A percentile compares a stretch with the other conserved stretches of the same genome.
These are phyloP conservation scores for Elongisporangium prolatum DNA, from an alignment of 352 stramenopile genomes.

Conservation along the genomic window DNA sequence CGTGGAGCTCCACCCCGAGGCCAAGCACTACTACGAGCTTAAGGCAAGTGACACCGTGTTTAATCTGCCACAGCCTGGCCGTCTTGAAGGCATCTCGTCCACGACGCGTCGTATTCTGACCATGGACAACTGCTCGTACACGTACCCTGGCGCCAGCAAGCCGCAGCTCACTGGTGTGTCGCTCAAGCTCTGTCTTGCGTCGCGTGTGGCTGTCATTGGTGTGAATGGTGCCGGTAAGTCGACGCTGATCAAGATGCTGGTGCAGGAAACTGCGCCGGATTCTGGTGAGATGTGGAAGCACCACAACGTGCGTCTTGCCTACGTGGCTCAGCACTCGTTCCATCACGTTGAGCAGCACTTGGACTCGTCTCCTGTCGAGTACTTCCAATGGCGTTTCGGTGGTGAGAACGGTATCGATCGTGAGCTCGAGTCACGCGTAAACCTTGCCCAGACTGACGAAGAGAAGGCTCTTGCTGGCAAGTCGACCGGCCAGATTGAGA, in stretches of 20 bases:
- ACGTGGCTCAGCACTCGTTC: slow-evolving; percentile 97
- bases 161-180: slow-evolving; percentile 92
- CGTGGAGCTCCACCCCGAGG: slow-evolving; percentile 87
- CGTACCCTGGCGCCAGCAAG: slow-evolving; percentile 78
- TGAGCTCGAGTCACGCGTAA: slow-evolving; percentile 84
- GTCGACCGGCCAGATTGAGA: slow-evolving; percentile 89
- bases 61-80: slow-evolving; percentile 84
- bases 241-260: slow-evolving; percentile 96
- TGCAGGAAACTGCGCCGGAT: slow-evolving; percentile 74
- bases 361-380: slow-evolving; percentile 93
- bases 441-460: slow-evolving; percentile 90
- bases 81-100: slow-evolving; percentile 88
- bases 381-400: slow-evolving; percentile 97
- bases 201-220: slow-evolving; percentile 95
- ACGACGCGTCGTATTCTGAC: slow-evolving; percentile 91
- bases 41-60: slow-evolving; percentile 82
- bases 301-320: slow-evolving; percentile 93
- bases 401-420: slow-evolving; percentile 94
- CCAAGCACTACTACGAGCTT: slow-evolving; percentile 93
- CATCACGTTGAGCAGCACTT: slow-evolving; percentile 96
- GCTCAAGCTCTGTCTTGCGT: slow-evolving; percentile 94
- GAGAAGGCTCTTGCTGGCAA: slow-evolving; percentile 90
- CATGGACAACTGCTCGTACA: slow-evolving; percentile 86
- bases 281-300: slow-evolving; percentile 77
- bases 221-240: slow-evolving; percentile 97